These are phyloP conservation scores for Nakazawaea anatomiae DNA, from an alignment of 805 yeast genomes.

Conservation along the genomic window DNA sequence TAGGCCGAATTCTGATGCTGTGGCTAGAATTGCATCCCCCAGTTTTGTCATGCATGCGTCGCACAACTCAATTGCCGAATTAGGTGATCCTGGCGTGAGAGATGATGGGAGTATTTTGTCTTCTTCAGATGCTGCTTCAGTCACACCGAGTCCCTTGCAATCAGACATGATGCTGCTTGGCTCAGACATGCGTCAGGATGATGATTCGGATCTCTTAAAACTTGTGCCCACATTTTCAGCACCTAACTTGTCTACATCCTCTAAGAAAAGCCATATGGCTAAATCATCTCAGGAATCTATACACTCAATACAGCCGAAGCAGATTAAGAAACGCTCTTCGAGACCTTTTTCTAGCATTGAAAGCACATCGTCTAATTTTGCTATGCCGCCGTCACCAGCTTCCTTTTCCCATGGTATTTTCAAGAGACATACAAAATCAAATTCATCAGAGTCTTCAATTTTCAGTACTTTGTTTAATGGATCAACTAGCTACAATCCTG, in stretches of 20 bases:
- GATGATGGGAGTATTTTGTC: slow-evolving; percentile 4
- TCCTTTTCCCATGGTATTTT: slow-evolving; percentile 42
- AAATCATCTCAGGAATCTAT: slow-evolving; percentile 2
- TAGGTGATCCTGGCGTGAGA: slow-evolving; percentile 4
- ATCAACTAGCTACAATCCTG: slow-evolving; percentile 22
- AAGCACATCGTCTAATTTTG: slow-evolving; percentile 17
- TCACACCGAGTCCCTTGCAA: slow-evolving; percentile 1
- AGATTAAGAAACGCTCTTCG: not conserved
- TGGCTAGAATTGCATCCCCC: not conserved
- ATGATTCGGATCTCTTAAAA: slow-evolving; percentile 18
- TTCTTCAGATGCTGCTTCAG: not conserved
- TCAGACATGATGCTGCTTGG: not conserved
- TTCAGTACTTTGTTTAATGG: slow-evolving; percentile 32
- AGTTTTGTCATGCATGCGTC: slow-evolving; percentile 8
- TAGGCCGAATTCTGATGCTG: slow-evolving; percentile 15
- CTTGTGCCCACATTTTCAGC: slow-evolving; percentile 31
- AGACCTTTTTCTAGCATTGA: slow-evolving; percentile 35
- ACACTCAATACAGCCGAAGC: slow-evolving; percentile 1
- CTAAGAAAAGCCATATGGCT: slow-evolving; percentile 1
- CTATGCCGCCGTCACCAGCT: slow-evolving; percentile 26
- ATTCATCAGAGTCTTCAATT: slow-evolving; percentile 50
- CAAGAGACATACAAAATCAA: slow-evolving; percentile 59
- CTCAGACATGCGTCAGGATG: not conserved
- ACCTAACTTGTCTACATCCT: slow-evolving; percentile 18
- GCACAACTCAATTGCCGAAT: slow-evolving; percentile 13